Evolutionary conservation across 2,329 filamentous ascomycete species (phyloP).

Genomic region (Diaporthe eres): DNA sequence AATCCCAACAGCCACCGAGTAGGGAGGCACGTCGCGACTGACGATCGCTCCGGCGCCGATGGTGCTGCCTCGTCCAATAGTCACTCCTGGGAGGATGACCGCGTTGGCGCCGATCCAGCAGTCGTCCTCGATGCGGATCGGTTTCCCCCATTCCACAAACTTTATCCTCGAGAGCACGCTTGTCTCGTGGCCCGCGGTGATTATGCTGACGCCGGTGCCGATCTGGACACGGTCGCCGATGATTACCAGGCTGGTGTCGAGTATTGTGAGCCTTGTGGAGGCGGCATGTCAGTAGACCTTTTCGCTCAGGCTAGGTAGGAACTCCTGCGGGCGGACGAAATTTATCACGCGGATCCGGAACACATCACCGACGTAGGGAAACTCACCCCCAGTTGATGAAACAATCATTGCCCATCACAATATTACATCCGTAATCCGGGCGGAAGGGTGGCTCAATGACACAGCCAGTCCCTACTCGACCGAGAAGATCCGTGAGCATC

Average conservation of each 20-base stretch:
- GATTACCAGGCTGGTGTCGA: slow-evolving; percentile 78
- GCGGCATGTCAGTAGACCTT: neutral
- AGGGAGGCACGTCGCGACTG: slow-evolving; percentile 78
- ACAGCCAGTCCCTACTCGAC: slow-evolving; percentile 64
- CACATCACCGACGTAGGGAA: too few species aligned
- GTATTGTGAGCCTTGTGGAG: slow-evolving; percentile 62
- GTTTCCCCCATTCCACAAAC: slow-evolving; percentile 73
- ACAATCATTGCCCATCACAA: slow-evolving; percentile 50
- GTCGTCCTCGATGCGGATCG: slow-evolving; percentile 83
- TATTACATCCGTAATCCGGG: slow-evolving; percentile 77
- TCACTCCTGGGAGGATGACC: slow-evolving; percentile 81
- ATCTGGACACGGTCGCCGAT: slow-evolving; percentile 81
- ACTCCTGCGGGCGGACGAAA: neutral
- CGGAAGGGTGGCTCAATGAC: slow-evolving; percentile 74
- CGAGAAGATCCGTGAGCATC: slow-evolving; percentile 64
- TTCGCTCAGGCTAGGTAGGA: too few species aligned
- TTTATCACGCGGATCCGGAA: neutral
- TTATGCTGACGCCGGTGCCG: slow-evolving; percentile 79
- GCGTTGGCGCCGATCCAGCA: slow-evolving; percentile 84
- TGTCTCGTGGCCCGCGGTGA: slow-evolving; percentile 79
- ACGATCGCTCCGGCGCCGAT: slow-evolving; percentile 88
- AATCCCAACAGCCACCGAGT: slow-evolving; percentile 75
- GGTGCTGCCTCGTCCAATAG: slow-evolving; percentile 79
- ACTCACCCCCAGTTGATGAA: slow-evolving; percentile 17
- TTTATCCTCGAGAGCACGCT: slow-evolving; percentile 63